Evolutionary conservation across 352 stramenopile genomes (phyloP), one percentile per base, ranked within the genome.

Genomic region (Pythium grandisporangium): DNA sequence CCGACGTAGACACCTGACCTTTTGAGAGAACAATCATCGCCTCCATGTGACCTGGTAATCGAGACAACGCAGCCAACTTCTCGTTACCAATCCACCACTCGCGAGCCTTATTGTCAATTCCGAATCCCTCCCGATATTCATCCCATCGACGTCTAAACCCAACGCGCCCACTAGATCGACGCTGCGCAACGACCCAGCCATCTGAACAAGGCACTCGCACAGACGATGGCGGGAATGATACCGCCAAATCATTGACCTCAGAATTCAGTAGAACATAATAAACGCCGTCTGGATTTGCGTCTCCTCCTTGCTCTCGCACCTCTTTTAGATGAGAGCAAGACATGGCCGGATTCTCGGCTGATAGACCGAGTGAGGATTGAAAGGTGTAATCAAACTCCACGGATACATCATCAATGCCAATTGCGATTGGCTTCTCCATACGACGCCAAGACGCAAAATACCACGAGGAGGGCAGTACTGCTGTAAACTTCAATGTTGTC

Each of bases 71-170:
- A 5, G 61, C 53, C 16, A 84, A 35, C 8, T 65, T 17, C 3
- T 58, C 48, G 43, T 83, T 83, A 20, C 70, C 70, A n/a, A 83
- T 51, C 61, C 63, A 83, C 70, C 70, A 83, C 37, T 83, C 66
- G 48, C 42, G 68, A 1, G 38, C 53, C n/a, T n/a, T n/a, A 0
- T 49, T 66, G 2, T 59, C 70, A 8, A 76, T 16, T 0, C 66
- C 70, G 48, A 83, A 84, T 4, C 70, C 70, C 19, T 65, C 60
- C 6, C 53, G 59, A 41, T 84, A 84, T 20, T 84, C 70, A 22
- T 53, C 58, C 70, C 70, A 80, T 33, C 76, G 75, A 14, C 64
- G 68, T 22, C 77, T 71, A 38, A 84, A 83, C n/a, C 39, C 63
- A 20, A 74, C 51, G 26, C 61, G 69, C 0, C 66, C 66, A 23